Evolutionary conservation across 306 rosid species (phyloP), one percentile per base, ranked within the genome.

Genomic region (Acacia melanoxylon): DNA sequence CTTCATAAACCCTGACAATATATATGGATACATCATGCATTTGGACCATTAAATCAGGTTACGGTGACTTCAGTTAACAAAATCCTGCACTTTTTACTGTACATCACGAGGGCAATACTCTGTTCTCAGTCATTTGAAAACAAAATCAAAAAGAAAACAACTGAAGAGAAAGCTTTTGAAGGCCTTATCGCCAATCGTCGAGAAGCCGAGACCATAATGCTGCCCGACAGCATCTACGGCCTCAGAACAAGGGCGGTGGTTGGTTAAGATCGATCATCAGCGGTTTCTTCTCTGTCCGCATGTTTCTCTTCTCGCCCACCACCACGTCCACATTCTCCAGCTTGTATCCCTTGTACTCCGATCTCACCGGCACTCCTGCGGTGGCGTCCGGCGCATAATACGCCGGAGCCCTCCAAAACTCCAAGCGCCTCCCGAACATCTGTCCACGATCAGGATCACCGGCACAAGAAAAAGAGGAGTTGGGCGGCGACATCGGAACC

Each of bases 171-270:
- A 56, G 17, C 20, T 29, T 16, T 22, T 27, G 8, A 51, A n/a
- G 22, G 22, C 63, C 22, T 37, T 17, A 24, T n/a, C 33, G 46
- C 72, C 67, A 17, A 46, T 54, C 17, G 56, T 9, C 8, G 2
- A 37, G 48, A 15, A 24, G 65, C 14, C 27, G 1, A 16, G 17
- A 49, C 48, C 3, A 68, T 68, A n/a, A 22, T 68, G 33, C 7
- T 27, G 33, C 17, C 78, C 11, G 44, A 6, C 16, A 4, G 25
- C 25, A 4, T 46, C 41, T 8, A 31, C 20, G n/a, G 22, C 19
- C 15, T 90, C 85, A 92, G 74, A 78, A 76, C 8, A 83, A 81
- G 16, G 94, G 92, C 73, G 97, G 91, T 70, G 94, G 94, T 29
- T 71, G 80, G 79, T 92, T 92, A 52, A 92, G 92, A 83, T 92